Percentiles rank a stretch among this genome's conserved stretches.
phyloP scores from a whole-genome alignment of 495 filamentous ascomycete genomes.

The Astrothelium subdiscretum region DNA sequence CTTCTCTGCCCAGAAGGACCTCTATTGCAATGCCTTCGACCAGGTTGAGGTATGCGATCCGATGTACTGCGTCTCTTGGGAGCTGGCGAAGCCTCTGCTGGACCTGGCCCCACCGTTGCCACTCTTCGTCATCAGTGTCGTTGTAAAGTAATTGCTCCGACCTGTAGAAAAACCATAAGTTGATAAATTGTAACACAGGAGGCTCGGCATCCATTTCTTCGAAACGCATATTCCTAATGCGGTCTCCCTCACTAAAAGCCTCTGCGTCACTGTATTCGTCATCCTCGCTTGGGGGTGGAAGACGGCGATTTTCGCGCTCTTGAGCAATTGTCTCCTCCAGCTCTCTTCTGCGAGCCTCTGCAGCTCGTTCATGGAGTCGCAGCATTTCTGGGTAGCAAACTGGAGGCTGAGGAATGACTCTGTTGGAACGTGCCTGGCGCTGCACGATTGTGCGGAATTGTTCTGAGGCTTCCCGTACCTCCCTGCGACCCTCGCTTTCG shows the following conservation, averaged over 20 bases:
- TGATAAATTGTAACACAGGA: background rate
- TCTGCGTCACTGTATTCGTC: background rate
- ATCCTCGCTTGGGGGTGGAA: background rate
- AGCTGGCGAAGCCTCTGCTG: background rate
- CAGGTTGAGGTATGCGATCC: background rate
- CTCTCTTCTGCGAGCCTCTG: background rate
- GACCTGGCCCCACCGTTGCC: background rate
- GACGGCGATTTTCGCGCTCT: background rate
- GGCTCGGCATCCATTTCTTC: background rate
- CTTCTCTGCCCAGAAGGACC: background rate
- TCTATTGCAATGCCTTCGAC: background rate
- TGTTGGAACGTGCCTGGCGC: background rate
- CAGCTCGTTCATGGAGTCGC: background rate
- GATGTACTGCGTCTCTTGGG: background rate
- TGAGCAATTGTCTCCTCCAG: background rate
- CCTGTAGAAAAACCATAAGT: background rate
- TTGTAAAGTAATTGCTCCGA: background rate
- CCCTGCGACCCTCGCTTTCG: background rate
- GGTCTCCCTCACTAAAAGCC: background rate
- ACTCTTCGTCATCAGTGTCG: background rate
- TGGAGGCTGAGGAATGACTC: background rate
- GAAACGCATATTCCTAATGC: background rate
- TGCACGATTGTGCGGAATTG: background rate
- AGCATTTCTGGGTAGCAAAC: background rate
- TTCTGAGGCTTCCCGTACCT: background rate